phyloP scores from a whole-genome alignment of 177 flowering plant species.

The Vitis hybrid region DNA sequence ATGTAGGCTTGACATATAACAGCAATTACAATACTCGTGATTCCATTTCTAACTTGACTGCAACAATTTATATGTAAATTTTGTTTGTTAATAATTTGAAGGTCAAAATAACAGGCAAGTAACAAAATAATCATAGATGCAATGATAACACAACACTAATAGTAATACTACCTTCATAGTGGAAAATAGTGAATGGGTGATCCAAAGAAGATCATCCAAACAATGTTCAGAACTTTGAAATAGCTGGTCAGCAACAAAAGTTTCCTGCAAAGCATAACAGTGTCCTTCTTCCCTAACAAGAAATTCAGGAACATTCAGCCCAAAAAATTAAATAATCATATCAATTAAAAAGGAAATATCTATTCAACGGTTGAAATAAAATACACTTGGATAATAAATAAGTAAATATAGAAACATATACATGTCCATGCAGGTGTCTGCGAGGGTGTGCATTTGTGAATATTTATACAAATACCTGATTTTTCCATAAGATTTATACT shows the following conservation, averaged over 20 bases:
- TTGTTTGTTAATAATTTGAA: not conserved
- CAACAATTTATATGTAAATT: no score
- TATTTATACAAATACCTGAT: not conserved
- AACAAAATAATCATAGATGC: not conserved
- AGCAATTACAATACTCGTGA: no score
- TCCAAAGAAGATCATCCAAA: slow-evolving; percentile 70
- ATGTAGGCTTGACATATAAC: no score
- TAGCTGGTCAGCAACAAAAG: slow-evolving; percentile 76
- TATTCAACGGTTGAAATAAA: not conserved
- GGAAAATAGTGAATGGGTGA: slow-evolving; percentile 53
- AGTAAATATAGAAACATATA: not conserved
- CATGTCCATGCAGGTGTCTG: not conserved
- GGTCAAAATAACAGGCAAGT: not conserved
- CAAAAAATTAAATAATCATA: not conserved
- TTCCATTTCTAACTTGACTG: no score
- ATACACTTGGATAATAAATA: not conserved
- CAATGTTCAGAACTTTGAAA: slow-evolving; percentile 77
- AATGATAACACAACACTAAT: not conserved
- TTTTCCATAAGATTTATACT: no score
- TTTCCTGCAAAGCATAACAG: slow-evolving; percentile 65
- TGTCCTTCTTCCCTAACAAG: slow-evolving; percentile 46
- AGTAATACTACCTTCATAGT: slow-evolving; percentile 55
- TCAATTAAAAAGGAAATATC: not conserved
- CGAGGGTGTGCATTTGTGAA: not conserved
- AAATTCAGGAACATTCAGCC: slow-evolving; percentile 4